Evolutionary conservation across 1,284 basidiomycete genomes (phyloP), one percentile per base, ranked within the genome.

Genomic region (Singerocomus inundabilis): DNA sequence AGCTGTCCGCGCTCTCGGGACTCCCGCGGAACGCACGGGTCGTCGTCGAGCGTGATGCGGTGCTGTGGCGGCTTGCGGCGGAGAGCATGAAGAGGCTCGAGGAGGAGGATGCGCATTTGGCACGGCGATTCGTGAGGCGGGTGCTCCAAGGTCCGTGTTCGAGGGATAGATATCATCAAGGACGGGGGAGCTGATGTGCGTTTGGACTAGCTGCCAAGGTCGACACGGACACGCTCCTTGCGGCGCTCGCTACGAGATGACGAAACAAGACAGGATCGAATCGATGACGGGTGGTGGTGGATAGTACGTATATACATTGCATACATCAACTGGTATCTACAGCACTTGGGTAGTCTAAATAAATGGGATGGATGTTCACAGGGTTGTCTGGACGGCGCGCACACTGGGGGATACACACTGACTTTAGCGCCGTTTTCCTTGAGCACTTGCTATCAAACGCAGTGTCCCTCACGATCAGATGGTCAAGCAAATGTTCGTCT

Each of bases 11-110:
- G 32, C 71, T 98, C 24, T 84, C 90, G 8, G 83, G 83, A 15
- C 76, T 85, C 34, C 75, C 80, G 21, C 75, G 94, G 41, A 97
- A 96, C 64, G 87, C 92, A n/a, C 91, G 85, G 4, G 91, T 91
- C 24, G 74, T 86, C 0, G 91, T 88, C 2, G 94, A 96, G 68
- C 77, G 84, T 11, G 78, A 84, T 24, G 83, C 82, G 13, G 80
- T 87, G 15, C 58, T 97, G 40, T 97, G 94, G 94, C 87, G 81
- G 67, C 69, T 97, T 50, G 80, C 79, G 49, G 71, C 64, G 4
- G 74, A 77, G 48, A 75, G 73, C 41, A 69, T 94, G 62, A 72
- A 71, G 31, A 61, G 69, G 51, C 63, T 96, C 57, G 85, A 91
- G 62, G 66, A 62, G 43, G 87, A 90, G 45, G 69, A 83, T 48